phyloP scores from a whole-genome alignment of 1,284 basidiomycete species.

The Cryptococcus sp. region DNA sequence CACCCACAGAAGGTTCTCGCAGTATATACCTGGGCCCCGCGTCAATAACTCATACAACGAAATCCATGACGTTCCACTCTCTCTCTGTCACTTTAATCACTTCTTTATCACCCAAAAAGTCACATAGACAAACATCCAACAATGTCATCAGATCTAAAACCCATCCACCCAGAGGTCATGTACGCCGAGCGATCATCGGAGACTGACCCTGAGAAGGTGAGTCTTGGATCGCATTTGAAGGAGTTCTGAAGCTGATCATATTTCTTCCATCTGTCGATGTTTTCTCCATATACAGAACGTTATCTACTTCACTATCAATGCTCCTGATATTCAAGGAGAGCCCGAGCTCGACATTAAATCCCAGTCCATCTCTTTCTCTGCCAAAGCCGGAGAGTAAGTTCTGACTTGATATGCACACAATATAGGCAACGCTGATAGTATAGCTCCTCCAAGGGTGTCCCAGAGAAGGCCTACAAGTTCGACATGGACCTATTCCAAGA shows the following conservation, averaged over 20 bases:
- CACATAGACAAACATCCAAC: neutral
- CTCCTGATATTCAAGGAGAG: constrained; percentile 68
- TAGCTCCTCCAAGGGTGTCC: constrained; percentile 55
- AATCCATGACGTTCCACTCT: constrained; percentile 1
- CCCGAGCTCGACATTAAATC: constrained; percentile 63
- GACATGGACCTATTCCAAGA: constrained; percentile 67
- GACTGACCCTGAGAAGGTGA: constrained; percentile 64
- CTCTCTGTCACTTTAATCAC: neutral
- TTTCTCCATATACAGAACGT: constrained; percentile 59
- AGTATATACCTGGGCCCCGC: neutral
- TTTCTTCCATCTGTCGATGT: neutral
- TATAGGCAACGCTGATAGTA: neutral
- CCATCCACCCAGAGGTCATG: constrained; percentile 72
- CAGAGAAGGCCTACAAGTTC: constrained; percentile 66
- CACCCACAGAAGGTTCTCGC: neutral
- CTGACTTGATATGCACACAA: neutral
- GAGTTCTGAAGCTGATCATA: neutral
- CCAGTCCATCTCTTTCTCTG: constrained; percentile 64
- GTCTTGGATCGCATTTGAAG: constrained; percentile 7
- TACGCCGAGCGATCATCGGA: constrained; percentile 86
- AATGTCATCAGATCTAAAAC: constrained; percentile 34
- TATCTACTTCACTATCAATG: constrained; percentile 75
- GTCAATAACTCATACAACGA: neutral
- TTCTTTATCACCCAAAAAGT: neutral
- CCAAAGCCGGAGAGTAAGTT: constrained; percentile 65